A percentile compares a stretch with the other conserved stretches of the same genome.
These are phyloP conservation scores for Cladosporium sp. DNA, from an alignment of 2,329 filamentous ascomycete genomes.

Conservation along the genomic window DNA sequence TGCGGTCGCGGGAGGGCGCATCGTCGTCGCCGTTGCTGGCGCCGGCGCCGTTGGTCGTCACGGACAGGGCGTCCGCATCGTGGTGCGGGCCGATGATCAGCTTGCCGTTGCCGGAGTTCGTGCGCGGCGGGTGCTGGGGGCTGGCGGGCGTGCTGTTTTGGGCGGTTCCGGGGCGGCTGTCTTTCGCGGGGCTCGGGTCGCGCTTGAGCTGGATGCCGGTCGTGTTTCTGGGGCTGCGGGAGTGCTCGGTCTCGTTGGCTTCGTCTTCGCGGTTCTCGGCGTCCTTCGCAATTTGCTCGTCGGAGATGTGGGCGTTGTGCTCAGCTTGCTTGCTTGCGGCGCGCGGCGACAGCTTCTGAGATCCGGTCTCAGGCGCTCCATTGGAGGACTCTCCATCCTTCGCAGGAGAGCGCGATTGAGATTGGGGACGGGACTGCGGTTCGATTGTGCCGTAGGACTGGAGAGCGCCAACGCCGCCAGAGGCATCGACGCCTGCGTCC, in stretches of 20 bases:
- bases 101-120: constrained; percentile 11
- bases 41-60: not conserved
- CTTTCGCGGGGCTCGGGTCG: not conserved
- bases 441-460: constrained; percentile 20
- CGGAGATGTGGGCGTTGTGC: constrained; percentile 4
- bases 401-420: not conserved
- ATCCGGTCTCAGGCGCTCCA: not conserved
- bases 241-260: not conserved
- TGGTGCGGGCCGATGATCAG: constrained; percentile 23
- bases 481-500: constrained; percentile 52
- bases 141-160: not conserved
- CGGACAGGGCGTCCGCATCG: constrained; percentile 20
- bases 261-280: not conserved
- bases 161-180: not conserved
- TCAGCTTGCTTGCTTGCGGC: constrained; percentile 6
- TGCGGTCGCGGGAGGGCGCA: constrained; percentile 32
- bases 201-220: constrained; percentile 3
- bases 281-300: not conserved
- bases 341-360: constrained; percentile 2
- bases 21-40: constrained; percentile 16
- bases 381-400: constrained; percentile 1
- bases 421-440: not conserved
- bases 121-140: not conserved
- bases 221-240: constrained; percentile 6
- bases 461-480: constrained; percentile 60